These are phyloP conservation scores for Candida qinlingensis DNA, from an alignment of 805 yeast genomes.

Conservation along the genomic window DNA sequence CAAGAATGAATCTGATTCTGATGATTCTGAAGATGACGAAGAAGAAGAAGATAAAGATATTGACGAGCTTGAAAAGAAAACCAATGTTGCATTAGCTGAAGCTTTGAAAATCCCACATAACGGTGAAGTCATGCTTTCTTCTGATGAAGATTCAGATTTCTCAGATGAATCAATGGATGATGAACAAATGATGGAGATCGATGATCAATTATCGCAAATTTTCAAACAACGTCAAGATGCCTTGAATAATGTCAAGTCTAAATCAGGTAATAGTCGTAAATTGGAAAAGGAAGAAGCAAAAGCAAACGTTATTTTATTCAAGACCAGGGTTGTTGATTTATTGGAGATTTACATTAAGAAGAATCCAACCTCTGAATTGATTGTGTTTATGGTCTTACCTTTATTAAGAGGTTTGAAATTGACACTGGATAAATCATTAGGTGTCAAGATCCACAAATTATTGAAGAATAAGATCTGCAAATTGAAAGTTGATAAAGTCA, in stretches of 20 bases:
- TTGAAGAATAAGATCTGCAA: constrained; percentile 58
- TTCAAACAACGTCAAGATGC: constrained; percentile 79
- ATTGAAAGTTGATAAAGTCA: constrained; percentile 27
- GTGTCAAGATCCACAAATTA: constrained; percentile 70
- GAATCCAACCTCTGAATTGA: constrained; percentile 26
- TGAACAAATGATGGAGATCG: constrained; percentile 94
- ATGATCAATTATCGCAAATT: constrained; percentile 73
- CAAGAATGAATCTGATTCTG: constrained; percentile 17
- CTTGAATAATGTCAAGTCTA: constrained; percentile 40
- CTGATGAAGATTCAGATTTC: constrained; percentile 46
- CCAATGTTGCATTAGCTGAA: constrained; percentile 61
- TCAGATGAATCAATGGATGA: constrained; percentile 88
- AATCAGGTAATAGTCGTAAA: constrained; percentile 65
- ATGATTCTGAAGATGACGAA: constrained; percentile 21
- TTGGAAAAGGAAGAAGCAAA: constrained; percentile 73
- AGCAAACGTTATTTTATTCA: constrained; percentile 73
- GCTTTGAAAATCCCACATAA: constrained; percentile 63
- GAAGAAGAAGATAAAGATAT: constrained; percentile 26
- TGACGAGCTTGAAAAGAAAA: constrained; percentile 44
- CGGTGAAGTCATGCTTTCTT: constrained; percentile 34
- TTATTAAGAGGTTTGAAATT: constrained; percentile 53
- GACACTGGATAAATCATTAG: constrained; percentile 66
- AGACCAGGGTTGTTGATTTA: constrained; percentile 72
- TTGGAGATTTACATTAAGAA: constrained; percentile 54
- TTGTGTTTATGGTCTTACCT: constrained; percentile 45